A percentile compares a stretch with the other conserved stretches of the same genome.
These are phyloP conservation scores for Kodamaea hsintzibuensis DNA, from an alignment of 805 yeast species.

Conservation along the genomic window DNA sequence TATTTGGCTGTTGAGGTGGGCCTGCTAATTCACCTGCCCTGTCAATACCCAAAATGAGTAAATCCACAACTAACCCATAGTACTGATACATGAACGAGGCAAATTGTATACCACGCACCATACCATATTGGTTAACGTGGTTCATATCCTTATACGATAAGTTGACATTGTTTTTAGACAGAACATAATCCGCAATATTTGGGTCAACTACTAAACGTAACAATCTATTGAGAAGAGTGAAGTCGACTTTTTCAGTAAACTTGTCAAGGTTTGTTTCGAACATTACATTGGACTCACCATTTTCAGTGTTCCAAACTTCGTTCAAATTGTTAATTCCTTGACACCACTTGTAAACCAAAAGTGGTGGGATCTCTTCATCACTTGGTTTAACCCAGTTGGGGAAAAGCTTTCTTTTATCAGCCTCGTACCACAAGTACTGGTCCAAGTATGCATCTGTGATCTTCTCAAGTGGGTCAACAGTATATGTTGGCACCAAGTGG, in stretches of 20 bases:
- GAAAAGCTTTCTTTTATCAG: conserved; percentile 79
- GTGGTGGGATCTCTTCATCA: conserved; percentile 90
- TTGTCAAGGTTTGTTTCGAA: conserved; percentile 73
- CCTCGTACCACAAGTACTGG: conserved; percentile 95
- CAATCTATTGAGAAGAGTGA: conserved; percentile 80
- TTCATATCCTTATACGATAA: conserved; percentile 92
- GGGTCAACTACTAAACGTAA: conserved; percentile 82
- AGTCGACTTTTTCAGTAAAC: conserved; percentile 82
- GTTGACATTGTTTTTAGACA: conserved; percentile 84
- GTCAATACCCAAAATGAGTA: conserved; percentile 79
- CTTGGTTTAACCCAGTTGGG: conserved; percentile 97
- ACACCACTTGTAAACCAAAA: conserved; percentile 90
- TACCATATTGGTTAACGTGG: conserved; percentile 85
- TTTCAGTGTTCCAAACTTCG: conserved; percentile 73
- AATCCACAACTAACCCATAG: conserved; percentile 83
- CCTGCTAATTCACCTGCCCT: conserved; percentile 90
- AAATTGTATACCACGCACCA: conserved; percentile 86
- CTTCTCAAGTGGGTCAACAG: conserved; percentile 89
- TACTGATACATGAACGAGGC: conserved; percentile 87
- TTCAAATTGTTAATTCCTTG: conserved; percentile 82
- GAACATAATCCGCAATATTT: conserved; percentile 90
- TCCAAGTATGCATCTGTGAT: conserved; percentile 95
- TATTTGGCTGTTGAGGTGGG: conserved; percentile 65
- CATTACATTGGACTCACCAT: conserved; percentile 81
- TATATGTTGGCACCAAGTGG: conserved; percentile 80